These are phyloP conservation scores for Simmondsia chinensis DNA, from an alignment of 148 eudicot genomes.

Conservation along the genomic window DNA sequence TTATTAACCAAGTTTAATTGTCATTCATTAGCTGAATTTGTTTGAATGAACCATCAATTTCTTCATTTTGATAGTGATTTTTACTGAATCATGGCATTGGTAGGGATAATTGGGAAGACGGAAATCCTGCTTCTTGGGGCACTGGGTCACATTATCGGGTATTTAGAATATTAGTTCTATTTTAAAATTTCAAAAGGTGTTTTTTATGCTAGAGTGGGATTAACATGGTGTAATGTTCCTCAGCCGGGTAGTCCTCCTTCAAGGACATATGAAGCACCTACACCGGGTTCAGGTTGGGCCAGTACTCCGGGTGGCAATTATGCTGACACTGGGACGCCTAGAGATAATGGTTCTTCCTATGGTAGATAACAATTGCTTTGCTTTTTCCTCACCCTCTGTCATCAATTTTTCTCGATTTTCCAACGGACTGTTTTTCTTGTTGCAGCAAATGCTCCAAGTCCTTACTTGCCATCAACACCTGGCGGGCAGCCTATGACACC, in stretches of 20 bases:
- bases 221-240: conserved; percentile 3
- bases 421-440: neutral
- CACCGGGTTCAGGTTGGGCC: conserved; percentile 94
- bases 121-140: conserved; percentile 97
- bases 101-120: conserved; percentile 98
- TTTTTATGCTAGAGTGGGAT: neutral
- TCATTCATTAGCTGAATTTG: no score
- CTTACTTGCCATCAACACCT: conserved; percentile 96
- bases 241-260: conserved; percentile 94
- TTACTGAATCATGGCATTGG: conserved; percentile 3
- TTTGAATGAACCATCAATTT: neutral
- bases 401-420: neutral
- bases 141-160: conserved; percentile 92
- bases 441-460: conserved; percentile 97
- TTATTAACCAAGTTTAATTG: no score
- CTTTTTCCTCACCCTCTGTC: neutral
- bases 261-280: conserved; percentile 87
- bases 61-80: neutral
- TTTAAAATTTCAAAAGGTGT: conserved; percentile 3
- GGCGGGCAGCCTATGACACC: conserved; percentile 95
- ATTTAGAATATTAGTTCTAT: conserved; percentile 3
- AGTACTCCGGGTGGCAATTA: conserved; percentile 67
- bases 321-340: conserved; percentile 83
- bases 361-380: conserved; percentile 26
- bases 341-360: conserved; percentile 73